Base-by-base conservation (phyloP, 2,329 filamentous ascomycete genomes). In the Phoma herbarum region DNA sequence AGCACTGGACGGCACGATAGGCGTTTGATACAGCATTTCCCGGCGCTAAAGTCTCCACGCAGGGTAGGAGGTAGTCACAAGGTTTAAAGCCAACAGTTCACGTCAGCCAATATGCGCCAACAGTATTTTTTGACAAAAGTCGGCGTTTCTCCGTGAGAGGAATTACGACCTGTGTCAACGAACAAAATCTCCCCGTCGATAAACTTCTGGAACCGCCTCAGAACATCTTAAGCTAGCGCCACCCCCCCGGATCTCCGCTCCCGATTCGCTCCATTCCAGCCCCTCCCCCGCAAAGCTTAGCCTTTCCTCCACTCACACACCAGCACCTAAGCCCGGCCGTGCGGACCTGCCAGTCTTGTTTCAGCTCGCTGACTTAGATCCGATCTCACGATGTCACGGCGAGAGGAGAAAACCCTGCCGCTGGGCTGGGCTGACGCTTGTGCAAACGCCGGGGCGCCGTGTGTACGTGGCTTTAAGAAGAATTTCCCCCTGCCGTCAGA, bases 231-330 rank as follows among this genome's bases (percentile, higher is more conserved):
- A 39, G 22, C 14, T 53, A 37, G 50, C 31, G 44, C 41, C 47
- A 23, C 37, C 37, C 45, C 37, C 37, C 45, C 45, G 50, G 56
- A 45, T 53, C 41, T n/a, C 18, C 31, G 26, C 50, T 4, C 56
- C 56, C 45, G 56, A 59, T 59, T 59, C 28, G 56, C 31, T 33
- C 50, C 33, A 37, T 16, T 25, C 16, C 8, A 20, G 45, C 50
- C 56, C 56, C 56, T 53, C 45, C 56, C 56, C 56, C 56, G 56
- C 56, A 59, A 59, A 54, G 50, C 50, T 59, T 59, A 48, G 31
- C 39, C 12, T n/a, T 22, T 33, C 35, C 20, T 29, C 52, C 49
- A 51, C 53, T 56, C 46, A 45, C 29, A 43, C 26, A 9, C 16
- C 49, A 51, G 28, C 41, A 9, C 8, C 16, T 14, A 16, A 9